A percentile compares a stretch with the other conserved stretches of the same genome.
These are phyloP conservation scores for Emydomyces testavorans DNA, from an alignment of 2,329 filamentous ascomycete genomes.

Conservation along the genomic window DNA sequence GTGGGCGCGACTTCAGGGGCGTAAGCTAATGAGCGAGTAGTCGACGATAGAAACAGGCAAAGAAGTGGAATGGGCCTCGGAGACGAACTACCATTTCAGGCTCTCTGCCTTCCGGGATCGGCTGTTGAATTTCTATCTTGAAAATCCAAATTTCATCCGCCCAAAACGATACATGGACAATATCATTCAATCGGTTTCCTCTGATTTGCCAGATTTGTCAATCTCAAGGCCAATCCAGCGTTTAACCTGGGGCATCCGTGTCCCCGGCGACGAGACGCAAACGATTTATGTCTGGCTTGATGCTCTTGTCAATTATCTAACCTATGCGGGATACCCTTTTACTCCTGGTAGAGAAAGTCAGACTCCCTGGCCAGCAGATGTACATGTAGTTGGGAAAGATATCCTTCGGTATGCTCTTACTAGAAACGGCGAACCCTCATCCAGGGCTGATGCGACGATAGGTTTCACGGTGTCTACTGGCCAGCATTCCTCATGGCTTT, in stretches of 20 bases:
- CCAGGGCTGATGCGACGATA: slow-evolving; percentile 16
- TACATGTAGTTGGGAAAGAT: slow-evolving; percentile 92
- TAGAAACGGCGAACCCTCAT: background rate
- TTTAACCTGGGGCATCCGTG: slow-evolving; percentile 76
- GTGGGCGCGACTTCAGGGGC: background rate
- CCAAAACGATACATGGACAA: slow-evolving; percentile 64
- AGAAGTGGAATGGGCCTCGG: slow-evolving; percentile 87
- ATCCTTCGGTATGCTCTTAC: slow-evolving; percentile 53
- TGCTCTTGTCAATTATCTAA: slow-evolving; percentile 86
- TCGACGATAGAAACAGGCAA: slow-evolving; percentile 75
- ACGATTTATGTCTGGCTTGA: slow-evolving; percentile 99
- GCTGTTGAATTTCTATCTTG: slow-evolving; percentile 65
- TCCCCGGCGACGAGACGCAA: slow-evolving; percentile 71
- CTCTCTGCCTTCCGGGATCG: slow-evolving; percentile 70
- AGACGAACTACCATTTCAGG: slow-evolving; percentile 90
- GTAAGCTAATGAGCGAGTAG: slow-evolving; percentile 22
- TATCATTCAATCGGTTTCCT: slow-evolving; percentile 62
- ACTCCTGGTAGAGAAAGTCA: slow-evolving; percentile 53
- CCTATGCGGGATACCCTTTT: slow-evolving; percentile 68
- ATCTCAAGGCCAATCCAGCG: slow-evolving; percentile 71
- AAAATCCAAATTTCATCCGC: slow-evolving; percentile 66
- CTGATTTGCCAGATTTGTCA: slow-evolving; percentile 74
- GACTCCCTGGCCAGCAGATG: slow-evolving; percentile 76
- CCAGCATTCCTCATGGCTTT: slow-evolving; percentile 88
- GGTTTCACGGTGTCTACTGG: slow-evolving; percentile 96